Conservation (phyloP, 495 filamentous ascomycete genomes). For the Hypoxylon perforatum region DNA sequence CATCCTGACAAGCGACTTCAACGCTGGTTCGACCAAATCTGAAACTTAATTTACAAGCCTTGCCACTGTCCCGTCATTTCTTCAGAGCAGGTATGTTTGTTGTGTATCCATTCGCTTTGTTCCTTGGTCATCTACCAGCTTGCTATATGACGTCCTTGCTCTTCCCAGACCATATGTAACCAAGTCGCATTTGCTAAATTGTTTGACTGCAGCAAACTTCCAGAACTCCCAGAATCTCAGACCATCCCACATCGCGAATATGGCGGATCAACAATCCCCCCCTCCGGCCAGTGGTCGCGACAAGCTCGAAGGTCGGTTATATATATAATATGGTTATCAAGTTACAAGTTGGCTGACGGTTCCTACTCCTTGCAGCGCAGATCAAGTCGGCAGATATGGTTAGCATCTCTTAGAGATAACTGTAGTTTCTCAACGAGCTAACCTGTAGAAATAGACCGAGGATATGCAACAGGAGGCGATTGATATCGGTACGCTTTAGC, state of each 20-base stretch:
- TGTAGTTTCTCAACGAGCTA: constrained; percentile 30
- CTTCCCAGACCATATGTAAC: not conserved
- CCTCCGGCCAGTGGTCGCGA: constrained; percentile 38
- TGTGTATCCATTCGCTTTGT: not conserved
- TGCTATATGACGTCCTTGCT: not conserved
- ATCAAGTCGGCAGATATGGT: constrained; percentile 99
- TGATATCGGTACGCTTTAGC: constrained; percentile 80
- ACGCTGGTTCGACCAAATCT: not conserved
- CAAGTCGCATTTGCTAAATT: constrained; percentile 10
- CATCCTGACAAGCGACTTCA: constrained; percentile 7
- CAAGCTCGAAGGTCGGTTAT: constrained; percentile 46
- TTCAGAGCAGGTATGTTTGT: constrained; percentile 18
- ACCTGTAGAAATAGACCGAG: constrained; percentile 73
- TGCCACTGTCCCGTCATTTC: not conserved
- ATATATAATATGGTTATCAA: not conserved
- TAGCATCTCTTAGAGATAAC: constrained; percentile 43
- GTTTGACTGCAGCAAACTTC: constrained; percentile 1
- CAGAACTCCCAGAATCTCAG: not conserved
- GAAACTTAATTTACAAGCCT: not conserved
- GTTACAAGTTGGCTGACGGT: constrained; percentile 26
- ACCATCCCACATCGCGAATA: constrained; percentile 16
- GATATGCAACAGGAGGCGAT: constrained; percentile 96
- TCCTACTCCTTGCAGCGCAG: constrained; percentile 68
- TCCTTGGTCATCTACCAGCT: not conserved
- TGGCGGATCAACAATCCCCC: constrained; percentile 45